These are phyloP conservation scores for Cylindrotheca closterium DNA, from an alignment of 108 stramenopile species.

Conservation along the genomic window DNA sequence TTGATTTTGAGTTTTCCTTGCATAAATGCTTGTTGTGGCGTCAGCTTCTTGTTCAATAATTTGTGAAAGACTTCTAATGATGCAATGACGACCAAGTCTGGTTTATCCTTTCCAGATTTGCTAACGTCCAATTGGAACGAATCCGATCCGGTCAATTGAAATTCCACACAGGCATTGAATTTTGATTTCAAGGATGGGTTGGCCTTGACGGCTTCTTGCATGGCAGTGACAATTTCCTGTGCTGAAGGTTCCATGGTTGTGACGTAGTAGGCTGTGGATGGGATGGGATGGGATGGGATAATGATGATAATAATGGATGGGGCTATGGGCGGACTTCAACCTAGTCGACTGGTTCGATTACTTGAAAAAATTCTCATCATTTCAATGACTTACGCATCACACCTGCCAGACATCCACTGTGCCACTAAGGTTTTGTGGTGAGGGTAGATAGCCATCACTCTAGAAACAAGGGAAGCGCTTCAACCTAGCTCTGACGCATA, in stretches of 20 bases:
- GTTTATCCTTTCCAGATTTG: slow-evolving; percentile 9
- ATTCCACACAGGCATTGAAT: slow-evolving; percentile 48
- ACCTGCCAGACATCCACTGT: too few relatives aligned
- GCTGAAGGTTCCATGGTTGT: slow-evolving; percentile 28
- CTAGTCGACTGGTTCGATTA: too few relatives aligned
- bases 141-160: slow-evolving; percentile 18
- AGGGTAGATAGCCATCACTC: too few relatives aligned
- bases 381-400: too few relatives aligned
- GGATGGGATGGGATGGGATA: too few relatives aligned
- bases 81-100: slow-evolving; percentile 35
- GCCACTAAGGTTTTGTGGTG: too few relatives aligned
- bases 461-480: too few relatives aligned
- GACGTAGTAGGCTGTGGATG: background rate
- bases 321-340: too few relatives aligned
- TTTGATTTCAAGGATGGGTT: slow-evolving; percentile 23
- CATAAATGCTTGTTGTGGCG: slow-evolving; percentile 60
- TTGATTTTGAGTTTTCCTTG: slow-evolving; percentile 73
- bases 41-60: slow-evolving; percentile 43
- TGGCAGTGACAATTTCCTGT: slow-evolving; percentile 34
- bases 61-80: slow-evolving; percentile 32
- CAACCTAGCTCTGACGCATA: too few relatives aligned
- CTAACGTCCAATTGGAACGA: slow-evolving; percentile 10
- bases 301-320: too few relatives aligned
- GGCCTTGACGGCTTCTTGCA: slow-evolving; percentile 29
- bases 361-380: too few relatives aligned